Base-by-base conservation (phyloP, 1,284 basidiomycete genomes). In the Wallemia ichthyophaga region DNA sequence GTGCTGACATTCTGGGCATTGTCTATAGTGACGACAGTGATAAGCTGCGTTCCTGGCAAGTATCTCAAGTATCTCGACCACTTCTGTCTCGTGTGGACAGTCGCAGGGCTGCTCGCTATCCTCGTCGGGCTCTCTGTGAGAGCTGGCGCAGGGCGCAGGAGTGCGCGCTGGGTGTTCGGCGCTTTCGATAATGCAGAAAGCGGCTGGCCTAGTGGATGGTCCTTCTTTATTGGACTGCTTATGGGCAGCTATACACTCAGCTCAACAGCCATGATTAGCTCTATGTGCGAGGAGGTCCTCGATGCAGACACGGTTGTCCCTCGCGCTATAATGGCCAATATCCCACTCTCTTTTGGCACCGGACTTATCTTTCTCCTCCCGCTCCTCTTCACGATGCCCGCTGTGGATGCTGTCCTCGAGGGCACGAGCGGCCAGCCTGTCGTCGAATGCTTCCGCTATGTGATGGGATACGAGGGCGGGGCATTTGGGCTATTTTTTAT, bases 401-500 rank as follows among this genome's bases (percentile, higher is more conserved):
- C 67, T 59, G 69, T 72, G 28, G 63, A 66, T 57, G 67, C 68
- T 23, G 64, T 73, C 1, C 65, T 73, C 27, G 63, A 60, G 15
- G 68, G 70, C 2, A 69, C 72, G 0, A 69, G 69, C 15, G 68
- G 71, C 1, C 71, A 72, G 61, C 73, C 72, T 15, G 71, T 74
- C 64, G 70, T 71, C 1, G 63, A 71, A 15, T 64, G 72, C 19
- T 73, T 73, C 67, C 70, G 71, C 61, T 65, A 64, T 1, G 72
- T 72, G 19, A 73, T 71, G 0, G 70, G 72, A 9, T 67, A 65
- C 25, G 60, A 69, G 0, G 70, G 68, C 1, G 72, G 71, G 1
- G 73, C 69, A 1, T 68, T 73, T 27, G 72, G 72, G 2, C 62
- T 74, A 11, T 65, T 73, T 1, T 71, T 73, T 62, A 66, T 73